phyloP scores from a whole-genome alignment of 495 filamentous ascomycete genomes.

The Penicillium mononematosum region DNA sequence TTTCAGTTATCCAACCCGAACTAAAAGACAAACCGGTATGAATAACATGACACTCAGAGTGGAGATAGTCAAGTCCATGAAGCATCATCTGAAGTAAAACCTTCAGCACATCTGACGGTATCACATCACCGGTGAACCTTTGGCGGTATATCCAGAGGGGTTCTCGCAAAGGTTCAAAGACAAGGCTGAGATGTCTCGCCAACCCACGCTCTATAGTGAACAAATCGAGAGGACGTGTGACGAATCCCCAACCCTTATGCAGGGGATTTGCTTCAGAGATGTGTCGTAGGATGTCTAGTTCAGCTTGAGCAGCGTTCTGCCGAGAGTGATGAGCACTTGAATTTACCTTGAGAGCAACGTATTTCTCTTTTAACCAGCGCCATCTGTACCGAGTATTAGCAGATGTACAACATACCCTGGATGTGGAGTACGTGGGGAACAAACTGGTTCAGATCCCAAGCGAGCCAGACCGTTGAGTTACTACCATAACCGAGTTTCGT shows the following conservation, averaged over 20 bases:
- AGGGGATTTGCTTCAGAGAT: constrained; percentile 18
- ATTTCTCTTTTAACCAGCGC: constrained; percentile 25
- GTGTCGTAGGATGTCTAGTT: constrained; percentile 27
- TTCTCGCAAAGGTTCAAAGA: constrained; percentile 37
- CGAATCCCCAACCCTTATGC: constrained; percentile 16
- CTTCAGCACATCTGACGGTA: constrained; percentile 74
- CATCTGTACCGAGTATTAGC: constrained; percentile 21
- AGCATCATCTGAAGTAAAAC: constrained; percentile 75
- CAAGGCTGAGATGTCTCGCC: constrained; percentile 31
- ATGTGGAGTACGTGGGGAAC: constrained; percentile 2
- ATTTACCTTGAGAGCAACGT: constrained; percentile 32
- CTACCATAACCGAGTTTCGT: constrained; percentile 41
- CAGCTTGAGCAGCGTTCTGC: constrained; percentile 23
- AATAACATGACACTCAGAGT: constrained; percentile 79
- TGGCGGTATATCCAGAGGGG: constrained; percentile 19
- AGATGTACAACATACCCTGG: background rate
- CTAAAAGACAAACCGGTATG: constrained; percentile 68
- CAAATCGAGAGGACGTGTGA: constrained; percentile 27
- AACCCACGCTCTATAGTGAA: constrained; percentile 27
- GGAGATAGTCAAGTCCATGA: constrained; percentile 81
- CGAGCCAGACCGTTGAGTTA: constrained; percentile 39
- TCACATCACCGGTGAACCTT: constrained; percentile 12
- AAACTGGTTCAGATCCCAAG: constrained; percentile 38
- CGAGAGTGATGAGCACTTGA: constrained; percentile 21
- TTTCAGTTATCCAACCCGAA: background rate